Base-by-base conservation (phyloP, 495 filamentous ascomycete species). In the Talaromyces nanjingensis region DNA sequence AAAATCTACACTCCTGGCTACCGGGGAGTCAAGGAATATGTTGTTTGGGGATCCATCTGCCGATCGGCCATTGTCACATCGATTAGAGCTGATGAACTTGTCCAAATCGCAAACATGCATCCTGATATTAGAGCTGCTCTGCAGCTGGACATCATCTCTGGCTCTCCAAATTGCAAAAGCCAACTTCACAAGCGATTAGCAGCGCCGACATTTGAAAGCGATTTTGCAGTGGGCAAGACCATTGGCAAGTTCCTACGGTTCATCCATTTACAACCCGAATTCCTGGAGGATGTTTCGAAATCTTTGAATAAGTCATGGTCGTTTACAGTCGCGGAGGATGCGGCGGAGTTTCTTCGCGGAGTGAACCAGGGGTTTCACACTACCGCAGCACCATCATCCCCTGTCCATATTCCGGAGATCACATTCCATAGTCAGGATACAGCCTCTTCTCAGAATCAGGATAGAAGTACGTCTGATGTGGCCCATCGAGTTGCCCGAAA, bases 11-110 rank as follows among this genome's bases (percentile, higher is more conserved):
- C 66, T 8, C 4, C n/a, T 16, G 42, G 24, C 0, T 78, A 76
- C 65, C 64, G 62, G 3, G 77, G 75, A 0, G 65, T 53, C 0
- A 74, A 72, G 0, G 77, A 80, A n/a, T 77, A 68, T 42, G 60
- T 73, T 0, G 57, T 78, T 1, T 80, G 77, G 77, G 68, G 70
- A 0, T 34, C 54, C 5, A 60, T 77, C 0, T 65, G 68, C 1
- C 24, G 59, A 0, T 6, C 62, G 7, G 74, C 76, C 6, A 76
- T 80, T 25, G 57, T 72, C 11, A 67, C 63, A 11, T 65, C 70
- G 0, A 69, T 78, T 20, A 65, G 68, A 6, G 66, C 75, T 0
- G 62, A 63, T 11, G 55, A 39, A 0, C 52, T 80, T 0, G 18
- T 71, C 14, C 1, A 59, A 2, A 71, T 75, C 2, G 67, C 65